A percentile compares a stretch with the other conserved stretches of the same genome.
Evolutionary conservation across 768 basidiomycete species (phyloP).

Genomic region (Kwoniella europaea): DNA sequence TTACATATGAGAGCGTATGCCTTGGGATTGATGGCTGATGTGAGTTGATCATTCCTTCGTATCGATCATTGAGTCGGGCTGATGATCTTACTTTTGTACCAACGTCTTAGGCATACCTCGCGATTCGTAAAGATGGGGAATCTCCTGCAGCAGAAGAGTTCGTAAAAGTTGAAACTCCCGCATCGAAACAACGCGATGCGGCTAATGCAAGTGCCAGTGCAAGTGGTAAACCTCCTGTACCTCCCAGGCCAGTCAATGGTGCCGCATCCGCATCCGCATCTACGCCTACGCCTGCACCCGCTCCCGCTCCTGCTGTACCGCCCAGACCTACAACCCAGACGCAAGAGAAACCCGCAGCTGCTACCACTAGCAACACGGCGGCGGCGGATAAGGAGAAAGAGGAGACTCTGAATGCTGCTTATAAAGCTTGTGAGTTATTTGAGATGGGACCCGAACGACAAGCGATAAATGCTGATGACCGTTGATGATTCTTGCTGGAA

Average conservation of each 20-base stretch:
- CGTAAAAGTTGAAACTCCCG: constrained; percentile 55
- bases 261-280: neutral
- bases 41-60: constrained; percentile 29
- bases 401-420: constrained; percentile 29
- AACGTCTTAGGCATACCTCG: constrained; percentile 50
- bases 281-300: neutral
- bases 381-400: constrained; percentile 19
- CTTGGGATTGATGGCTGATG: constrained; percentile 55
- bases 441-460: neutral
- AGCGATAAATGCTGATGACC: neutral
- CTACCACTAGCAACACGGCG: neutral
- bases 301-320: constrained; percentile 25
- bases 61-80: too few species aligned
- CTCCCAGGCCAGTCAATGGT: constrained; percentile 3
- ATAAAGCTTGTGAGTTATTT: constrained; percentile 28
- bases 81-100: neutral
- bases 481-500: neutral
- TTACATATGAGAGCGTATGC: constrained; percentile 52
- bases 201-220: neutral
- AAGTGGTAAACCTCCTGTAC: constrained; percentile 5
- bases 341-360: constrained; percentile 1
- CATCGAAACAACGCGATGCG: constrained; percentile 53
- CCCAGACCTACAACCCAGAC: constrained; percentile 29
- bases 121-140: constrained; percentile 52
- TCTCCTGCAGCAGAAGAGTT: constrained; percentile 44